Evolutionary conservation across 2,329 filamentous ascomycete species (phyloP).

Genomic region (Phyllosticta citrichinensis): DNA sequence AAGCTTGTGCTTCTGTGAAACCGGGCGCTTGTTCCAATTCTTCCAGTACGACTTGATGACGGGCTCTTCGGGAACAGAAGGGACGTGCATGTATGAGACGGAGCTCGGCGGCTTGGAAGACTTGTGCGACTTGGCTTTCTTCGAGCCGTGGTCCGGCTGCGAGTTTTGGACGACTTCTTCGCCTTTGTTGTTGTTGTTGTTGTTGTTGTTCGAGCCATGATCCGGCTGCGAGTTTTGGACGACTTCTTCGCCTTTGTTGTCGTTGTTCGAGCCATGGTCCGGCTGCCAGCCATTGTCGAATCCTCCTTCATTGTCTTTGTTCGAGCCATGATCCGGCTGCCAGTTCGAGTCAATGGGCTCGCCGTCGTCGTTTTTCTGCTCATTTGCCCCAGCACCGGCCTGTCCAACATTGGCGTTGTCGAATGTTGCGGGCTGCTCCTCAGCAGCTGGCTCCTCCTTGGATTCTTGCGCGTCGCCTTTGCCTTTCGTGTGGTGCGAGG

Average conservation of each 20-base stretch:
- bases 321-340: too few species aligned
- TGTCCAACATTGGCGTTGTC: not conserved
- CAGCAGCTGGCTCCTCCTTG: not conserved
- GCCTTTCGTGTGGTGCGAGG: not conserved
- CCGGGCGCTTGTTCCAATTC: conserved; percentile 9
- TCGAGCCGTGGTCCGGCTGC: not conserved
- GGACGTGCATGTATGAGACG: not conserved
- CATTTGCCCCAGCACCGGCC: too few species aligned
- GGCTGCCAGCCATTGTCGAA: too few species aligned
- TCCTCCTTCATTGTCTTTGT: too few species aligned
- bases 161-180: not conserved
- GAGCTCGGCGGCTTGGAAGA: not conserved
- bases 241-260: too few species aligned
- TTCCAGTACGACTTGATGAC: conserved; percentile 24
- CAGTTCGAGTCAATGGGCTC: too few species aligned
- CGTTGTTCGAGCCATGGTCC: too few species aligned
- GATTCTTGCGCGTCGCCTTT: not conserved
- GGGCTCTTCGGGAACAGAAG: not conserved
- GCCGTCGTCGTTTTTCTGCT: too few species aligned
- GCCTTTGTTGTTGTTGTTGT: not conserved
- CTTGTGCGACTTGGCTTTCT: not conserved
- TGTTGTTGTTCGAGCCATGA: not conserved
- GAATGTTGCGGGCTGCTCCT: not conserved
- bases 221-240: not conserved
- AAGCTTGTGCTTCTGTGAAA: not conserved